phyloP scores from a whole-genome alignment of 345 rosid genomes.

The Gossypium sturtianum region DNA sequence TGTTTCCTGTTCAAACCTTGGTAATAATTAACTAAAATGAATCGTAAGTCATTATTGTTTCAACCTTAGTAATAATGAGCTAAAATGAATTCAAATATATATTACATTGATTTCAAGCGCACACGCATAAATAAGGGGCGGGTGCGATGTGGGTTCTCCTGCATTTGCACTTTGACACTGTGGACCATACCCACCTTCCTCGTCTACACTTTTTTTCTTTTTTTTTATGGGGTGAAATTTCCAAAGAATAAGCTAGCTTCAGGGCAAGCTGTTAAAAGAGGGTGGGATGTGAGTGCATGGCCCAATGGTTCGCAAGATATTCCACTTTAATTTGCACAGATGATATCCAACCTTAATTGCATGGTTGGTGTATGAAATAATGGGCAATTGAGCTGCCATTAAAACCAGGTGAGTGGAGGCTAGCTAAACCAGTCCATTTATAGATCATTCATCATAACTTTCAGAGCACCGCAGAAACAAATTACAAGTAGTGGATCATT shows the following conservation, averaged over 20 bases:
- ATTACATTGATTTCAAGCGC: neutral
- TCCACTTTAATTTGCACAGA: neutral
- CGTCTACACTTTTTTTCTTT: neutral
- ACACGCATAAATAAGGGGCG: neutral
- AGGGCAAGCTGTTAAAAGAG: neutral
- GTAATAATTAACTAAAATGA: too few relatives aligned
- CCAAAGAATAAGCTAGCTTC: neutral
- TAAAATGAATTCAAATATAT: neutral
- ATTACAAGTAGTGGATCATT: neutral
- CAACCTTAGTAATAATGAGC: conserved; percentile 1
- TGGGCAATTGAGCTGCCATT: conserved; percentile 6
- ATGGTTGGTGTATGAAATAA: conserved; percentile 3
- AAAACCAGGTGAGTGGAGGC: neutral
- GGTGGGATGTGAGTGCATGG: neutral
- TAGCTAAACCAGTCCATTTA: conserved; percentile 1
- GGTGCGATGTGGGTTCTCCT: neutral
- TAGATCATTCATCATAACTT: neutral
- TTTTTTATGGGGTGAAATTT: neutral
- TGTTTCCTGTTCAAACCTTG: too few relatives aligned
- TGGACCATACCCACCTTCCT: neutral
- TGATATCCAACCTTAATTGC: neutral
- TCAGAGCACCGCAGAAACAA: neutral
- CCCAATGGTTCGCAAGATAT: neutral
- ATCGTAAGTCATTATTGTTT: neutral
- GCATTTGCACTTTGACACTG: neutral